phyloP scores from a whole-genome alignment of 345 rosid genomes.

The Hibiscus syriacus region DNA sequence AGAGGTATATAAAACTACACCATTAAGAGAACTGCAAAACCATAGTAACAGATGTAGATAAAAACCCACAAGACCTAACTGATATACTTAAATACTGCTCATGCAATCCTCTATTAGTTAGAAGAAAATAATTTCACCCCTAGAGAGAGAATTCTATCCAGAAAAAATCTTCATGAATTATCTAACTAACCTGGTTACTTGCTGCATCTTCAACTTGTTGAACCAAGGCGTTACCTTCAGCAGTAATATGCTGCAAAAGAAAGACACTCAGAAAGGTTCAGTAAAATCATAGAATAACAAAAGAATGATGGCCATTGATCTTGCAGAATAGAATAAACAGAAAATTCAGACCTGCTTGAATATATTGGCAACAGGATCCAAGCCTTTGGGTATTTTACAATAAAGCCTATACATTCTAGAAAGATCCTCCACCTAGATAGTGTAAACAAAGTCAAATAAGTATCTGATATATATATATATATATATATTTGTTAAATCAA shows the following conservation, averaged over 20 bases:
- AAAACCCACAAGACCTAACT: neutral
- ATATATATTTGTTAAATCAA: neutral
- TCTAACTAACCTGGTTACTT: conserved; percentile 55
- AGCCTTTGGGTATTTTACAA: conserved; percentile 55
- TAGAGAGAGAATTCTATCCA: neutral
- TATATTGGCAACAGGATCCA: conserved; percentile 77
- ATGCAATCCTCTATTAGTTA: neutral
- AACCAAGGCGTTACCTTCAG: conserved; percentile 79
- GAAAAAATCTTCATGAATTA: neutral
- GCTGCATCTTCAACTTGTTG: conserved; percentile 98
- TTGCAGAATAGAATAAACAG: neutral
- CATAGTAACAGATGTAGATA: neutral
- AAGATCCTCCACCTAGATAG: conserved; percentile 71
- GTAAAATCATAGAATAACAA: neutral
- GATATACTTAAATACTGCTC: neutral
- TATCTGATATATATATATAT: neutral
- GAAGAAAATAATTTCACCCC: conserved; percentile 5
- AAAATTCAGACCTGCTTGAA: conserved; percentile 70
- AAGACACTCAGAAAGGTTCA: conserved; percentile 1
- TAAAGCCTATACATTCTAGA: conserved; percentile 95
- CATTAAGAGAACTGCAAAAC: neutral
- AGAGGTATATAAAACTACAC: neutral
- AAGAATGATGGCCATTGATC: neutral
- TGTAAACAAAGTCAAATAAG: neutral
- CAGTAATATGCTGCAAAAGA: conserved; percentile 74